A percentile compares a stretch with the other conserved stretches of the same genome.
Evolutionary conservation across 441 rosid species (phyloP).

Genomic region (Macaranga tanarius): DNA sequence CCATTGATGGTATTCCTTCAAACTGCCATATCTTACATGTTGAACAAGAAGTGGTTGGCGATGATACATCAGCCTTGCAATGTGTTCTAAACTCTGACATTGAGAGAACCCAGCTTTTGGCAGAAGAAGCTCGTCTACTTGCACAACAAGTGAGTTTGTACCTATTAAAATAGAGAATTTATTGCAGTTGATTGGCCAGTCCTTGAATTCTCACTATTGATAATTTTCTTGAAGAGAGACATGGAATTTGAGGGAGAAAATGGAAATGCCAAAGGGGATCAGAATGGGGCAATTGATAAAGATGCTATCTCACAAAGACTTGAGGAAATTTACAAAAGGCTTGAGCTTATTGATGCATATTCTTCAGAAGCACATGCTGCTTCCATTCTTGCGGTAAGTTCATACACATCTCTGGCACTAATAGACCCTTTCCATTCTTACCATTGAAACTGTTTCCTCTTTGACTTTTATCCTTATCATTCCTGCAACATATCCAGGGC

Average conservation of each 20-base stretch:
- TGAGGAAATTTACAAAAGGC: slow-evolving; percentile 90
- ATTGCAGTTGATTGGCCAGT: slow-evolving; percentile 7
- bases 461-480: slow-evolving; percentile 16
- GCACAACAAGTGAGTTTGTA: slow-evolving; percentile 59
- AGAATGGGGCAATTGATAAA: slow-evolving; percentile 48
- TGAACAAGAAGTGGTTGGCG: slow-evolving; percentile 97
- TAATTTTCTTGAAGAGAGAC: slow-evolving; percentile 58
- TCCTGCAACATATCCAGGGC: slow-evolving; percentile 56
- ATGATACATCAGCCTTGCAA: slow-evolving; percentile 80
- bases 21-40: slow-evolving; percentile 97
- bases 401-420: slow-evolving; percentile 20
- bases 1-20: slow-evolving; percentile 92
- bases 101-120: slow-evolving; percentile 77
- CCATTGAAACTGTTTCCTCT: background rate
- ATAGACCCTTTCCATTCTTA: slow-evolving; percentile 1
- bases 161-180: slow-evolving; percentile 18
- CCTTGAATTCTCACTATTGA: slow-evolving; percentile 24
- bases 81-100: slow-evolving; percentile 90
- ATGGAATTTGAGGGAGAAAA: slow-evolving; percentile 52
- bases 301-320: slow-evolving; percentile 71
- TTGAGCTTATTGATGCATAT: slow-evolving; percentile 85
- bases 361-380: slow-evolving; percentile 96
- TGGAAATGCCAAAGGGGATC: slow-evolving; percentile 45
- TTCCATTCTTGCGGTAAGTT: slow-evolving; percentile 90
- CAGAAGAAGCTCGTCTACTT: slow-evolving; percentile 69